Evolutionary conservation across 2,329 filamentous ascomycete genomes (phyloP).

Genomic region (Aureobasidium melanogenum): DNA sequence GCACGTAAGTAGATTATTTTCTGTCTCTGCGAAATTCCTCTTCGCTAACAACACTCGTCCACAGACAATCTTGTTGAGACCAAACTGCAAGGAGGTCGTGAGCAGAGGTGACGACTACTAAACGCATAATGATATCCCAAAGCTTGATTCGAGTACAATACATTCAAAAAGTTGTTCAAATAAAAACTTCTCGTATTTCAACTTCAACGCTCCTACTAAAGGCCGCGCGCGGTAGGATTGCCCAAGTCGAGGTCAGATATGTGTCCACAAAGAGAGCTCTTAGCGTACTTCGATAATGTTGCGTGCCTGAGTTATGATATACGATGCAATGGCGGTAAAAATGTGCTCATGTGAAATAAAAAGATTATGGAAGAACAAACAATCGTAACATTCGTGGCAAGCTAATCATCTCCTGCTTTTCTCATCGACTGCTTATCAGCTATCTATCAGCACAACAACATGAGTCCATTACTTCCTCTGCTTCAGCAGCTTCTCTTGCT

Average conservation of each 20-base stretch:
- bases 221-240: background rate
- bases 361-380: background rate
- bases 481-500: slow-evolving; percentile 3
- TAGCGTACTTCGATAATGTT: too few species aligned
- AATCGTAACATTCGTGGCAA: background rate
- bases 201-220: background rate
- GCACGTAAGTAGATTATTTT: slow-evolving; percentile 34
- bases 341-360: too few species aligned
- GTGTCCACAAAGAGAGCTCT: background rate
- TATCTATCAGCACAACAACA: background rate
- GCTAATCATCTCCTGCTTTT: background rate
- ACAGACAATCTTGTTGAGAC: slow-evolving; percentile 32
- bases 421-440: too few species aligned
- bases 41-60: background rate
- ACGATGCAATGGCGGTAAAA: too few species aligned
- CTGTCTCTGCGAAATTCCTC: background rate
- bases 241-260: background rate
- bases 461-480: background rate
- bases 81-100: slow-evolving; percentile 34
- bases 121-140: slow-evolving; percentile 1
- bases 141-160: background rate
- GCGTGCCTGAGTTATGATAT: too few species aligned
- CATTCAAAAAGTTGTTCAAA: background rate
- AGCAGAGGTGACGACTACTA: slow-evolving; percentile 31
- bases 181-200: background rate